Evolutionary conservation across 768 basidiomycete genomes (phyloP).

Genomic region (Omphalotus guepiniiformis): DNA sequence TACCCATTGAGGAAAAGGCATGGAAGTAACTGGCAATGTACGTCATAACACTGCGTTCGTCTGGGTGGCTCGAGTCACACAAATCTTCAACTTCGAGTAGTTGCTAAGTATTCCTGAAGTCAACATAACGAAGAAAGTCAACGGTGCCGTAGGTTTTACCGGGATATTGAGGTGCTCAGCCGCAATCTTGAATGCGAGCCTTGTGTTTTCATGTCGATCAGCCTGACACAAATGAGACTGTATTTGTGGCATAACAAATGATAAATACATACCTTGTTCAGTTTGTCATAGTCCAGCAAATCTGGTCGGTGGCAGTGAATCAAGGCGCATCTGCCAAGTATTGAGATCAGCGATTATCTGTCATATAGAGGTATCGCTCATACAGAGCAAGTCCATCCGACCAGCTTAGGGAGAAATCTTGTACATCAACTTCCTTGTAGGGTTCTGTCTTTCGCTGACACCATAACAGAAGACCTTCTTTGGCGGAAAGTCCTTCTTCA

Average conservation of each 20-base stretch:
- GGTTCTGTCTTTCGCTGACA: constrained; percentile 94
- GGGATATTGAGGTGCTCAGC: constrained; percentile 88
- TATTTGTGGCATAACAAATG: not conserved
- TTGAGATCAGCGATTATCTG: constrained; percentile 8
- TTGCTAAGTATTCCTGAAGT: constrained; percentile 49
- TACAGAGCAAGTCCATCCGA: constrained; percentile 94
- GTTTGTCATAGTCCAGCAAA: constrained; percentile 79
- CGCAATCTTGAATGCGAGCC: constrained; percentile 83
- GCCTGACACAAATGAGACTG: constrained; percentile 34
- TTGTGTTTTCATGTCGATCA: constrained; percentile 80
- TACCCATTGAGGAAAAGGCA: constrained; percentile 96
- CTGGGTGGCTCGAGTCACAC: constrained; percentile 81
- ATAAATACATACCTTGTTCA: constrained; percentile 79
- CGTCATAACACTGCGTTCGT: constrained; percentile 97
- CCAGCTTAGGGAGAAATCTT: constrained; percentile 93
- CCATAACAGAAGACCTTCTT: constrained; percentile 96
- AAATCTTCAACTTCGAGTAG: constrained; percentile 95
- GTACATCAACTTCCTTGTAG: constrained; percentile 89
- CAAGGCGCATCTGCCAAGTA: constrained; percentile 76
- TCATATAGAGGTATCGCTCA: constrained; percentile 26
- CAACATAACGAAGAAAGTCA: constrained; percentile 1
- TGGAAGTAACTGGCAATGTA: constrained; percentile 98
- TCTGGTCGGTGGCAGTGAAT: constrained; percentile 98
- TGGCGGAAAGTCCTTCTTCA: constrained; percentile 97
- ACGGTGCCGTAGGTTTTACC: constrained; percentile 33